These are phyloP conservation scores for Cryphonectria carpinicola DNA, from an alignment of 2,329 filamentous ascomycete genomes.

Conservation along the genomic window DNA sequence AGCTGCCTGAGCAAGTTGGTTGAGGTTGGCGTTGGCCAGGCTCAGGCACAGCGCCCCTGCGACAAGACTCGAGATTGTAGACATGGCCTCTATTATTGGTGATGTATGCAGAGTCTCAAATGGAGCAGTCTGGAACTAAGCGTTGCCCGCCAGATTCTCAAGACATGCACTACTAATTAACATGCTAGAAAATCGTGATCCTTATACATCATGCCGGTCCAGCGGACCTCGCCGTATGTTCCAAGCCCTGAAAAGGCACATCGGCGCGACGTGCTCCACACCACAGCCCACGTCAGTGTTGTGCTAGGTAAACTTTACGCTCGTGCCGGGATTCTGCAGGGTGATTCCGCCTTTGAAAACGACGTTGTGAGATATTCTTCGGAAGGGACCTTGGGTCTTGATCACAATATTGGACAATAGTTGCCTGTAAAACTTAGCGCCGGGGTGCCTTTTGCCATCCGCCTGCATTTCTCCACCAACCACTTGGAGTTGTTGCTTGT, in stretches of 20 bases:
- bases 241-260: not conserved
- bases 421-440: not conserved
- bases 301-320: not conserved
- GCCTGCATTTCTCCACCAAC: constrained; percentile 28
- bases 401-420: not conserved
- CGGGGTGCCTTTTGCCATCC: not conserved
- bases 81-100: not conserved
- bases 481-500: constrained; percentile 2
- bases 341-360: not conserved
- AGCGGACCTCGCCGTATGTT: not conserved
- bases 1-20: constrained; percentile 27
- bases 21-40: constrained; percentile 25
- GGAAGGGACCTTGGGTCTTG: not conserved
- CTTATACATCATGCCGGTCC: not conserved
- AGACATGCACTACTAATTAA: not conserved
- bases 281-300: not conserved
- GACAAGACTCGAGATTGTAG: constrained; percentile 5
- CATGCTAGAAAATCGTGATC: not conserved
- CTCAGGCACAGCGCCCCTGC: constrained; percentile 11
- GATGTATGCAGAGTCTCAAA: not conserved
- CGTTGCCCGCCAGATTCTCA: not conserved
- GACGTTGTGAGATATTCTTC: not conserved
- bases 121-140: not conserved
- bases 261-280: constrained; percentile 11
- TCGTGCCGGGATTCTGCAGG: not conserved